Conservation (phyloP, 179 eudicot genomes). For the Amaranthus tricolor region DNA sequence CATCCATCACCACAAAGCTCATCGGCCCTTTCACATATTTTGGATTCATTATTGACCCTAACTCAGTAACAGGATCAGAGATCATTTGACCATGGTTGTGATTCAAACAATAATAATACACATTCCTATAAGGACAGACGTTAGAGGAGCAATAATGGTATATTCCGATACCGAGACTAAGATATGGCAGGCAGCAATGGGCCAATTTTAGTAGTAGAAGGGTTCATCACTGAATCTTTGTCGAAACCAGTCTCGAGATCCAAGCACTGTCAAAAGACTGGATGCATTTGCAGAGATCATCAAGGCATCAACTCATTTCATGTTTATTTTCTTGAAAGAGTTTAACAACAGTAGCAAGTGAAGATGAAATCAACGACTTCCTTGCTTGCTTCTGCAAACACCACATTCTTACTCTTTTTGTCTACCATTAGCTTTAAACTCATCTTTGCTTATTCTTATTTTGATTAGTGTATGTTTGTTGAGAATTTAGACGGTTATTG, state of each 20-base stretch:
- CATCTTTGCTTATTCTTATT: not conserved
- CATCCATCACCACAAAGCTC: constrained; percentile 35
- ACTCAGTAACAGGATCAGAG: too few relatives aligned
- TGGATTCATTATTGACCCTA: too few relatives aligned
- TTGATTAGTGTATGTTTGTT: too few relatives aligned
- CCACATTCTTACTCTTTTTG: constrained; percentile 10
- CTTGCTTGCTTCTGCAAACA: constrained; percentile 19
- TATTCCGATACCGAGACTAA: not conserved
- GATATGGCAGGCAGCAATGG: not conserved
- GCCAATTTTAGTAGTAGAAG: not conserved
- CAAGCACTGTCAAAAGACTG: not conserved
- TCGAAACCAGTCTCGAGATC: not conserved
- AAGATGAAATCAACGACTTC: constrained; percentile 12
- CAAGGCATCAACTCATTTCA: constrained; percentile 1
- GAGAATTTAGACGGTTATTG: too few relatives aligned
- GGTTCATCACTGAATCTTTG: not conserved
- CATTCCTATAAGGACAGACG: too few relatives aligned
- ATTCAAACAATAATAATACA: too few relatives aligned
- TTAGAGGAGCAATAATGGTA: too few relatives aligned
- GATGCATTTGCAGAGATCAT: constrained; percentile 10
- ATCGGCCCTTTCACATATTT: constrained; percentile 28
- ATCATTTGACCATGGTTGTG: too few relatives aligned
- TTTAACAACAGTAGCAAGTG: constrained; percentile 12
- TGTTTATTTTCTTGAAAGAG: not conserved
- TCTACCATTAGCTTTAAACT: constrained; percentile 19